A percentile compares a stretch with the other conserved stretches of the same genome.
phyloP scores from a whole-genome alignment of 768 basidiomycete genomes.

The Phylloporus sp. region DNA sequence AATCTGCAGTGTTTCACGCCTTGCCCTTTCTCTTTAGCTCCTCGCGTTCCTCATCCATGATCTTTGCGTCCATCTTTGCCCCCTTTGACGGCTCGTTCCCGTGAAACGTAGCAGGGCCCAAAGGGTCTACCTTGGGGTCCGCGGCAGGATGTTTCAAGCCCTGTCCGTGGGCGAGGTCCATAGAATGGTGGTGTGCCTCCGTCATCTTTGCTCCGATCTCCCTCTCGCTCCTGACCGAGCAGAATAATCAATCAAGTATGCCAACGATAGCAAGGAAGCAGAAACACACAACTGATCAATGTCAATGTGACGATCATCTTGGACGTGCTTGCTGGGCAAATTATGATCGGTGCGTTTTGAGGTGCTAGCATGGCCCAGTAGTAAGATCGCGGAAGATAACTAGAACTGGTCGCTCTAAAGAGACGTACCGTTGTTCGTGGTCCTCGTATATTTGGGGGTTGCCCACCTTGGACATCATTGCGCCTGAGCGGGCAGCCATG shows the following conservation, averaged over 20 bases:
- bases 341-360: conserved; percentile 21
- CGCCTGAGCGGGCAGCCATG: conserved; percentile 25
- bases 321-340: conserved; percentile 28
- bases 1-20: conserved; percentile 13
- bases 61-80: conserved; percentile 54
- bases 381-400: neutral
- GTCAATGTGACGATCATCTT: conserved; percentile 35
- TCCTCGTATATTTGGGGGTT: conserved; percentile 45
- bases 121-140: conserved; percentile 40
- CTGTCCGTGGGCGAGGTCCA: conserved; percentile 21
- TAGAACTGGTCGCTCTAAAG: neutral
- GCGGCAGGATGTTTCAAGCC: conserved; percentile 28
- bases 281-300: conserved; percentile 27
- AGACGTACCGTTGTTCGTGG: conserved; percentile 44
- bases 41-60: conserved; percentile 51
- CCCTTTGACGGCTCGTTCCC: conserved; percentile 57
- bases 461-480: conserved; percentile 53
- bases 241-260: neutral
- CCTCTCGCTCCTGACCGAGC: conserved; percentile 39
- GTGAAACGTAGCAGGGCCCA: conserved; percentile 48
- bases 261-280: neutral
- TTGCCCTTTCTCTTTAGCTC: conserved; percentile 42
- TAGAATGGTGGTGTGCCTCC: conserved; percentile 32
- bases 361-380: conserved; percentile 16
- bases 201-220: conserved; percentile 37